A percentile compares a stretch with the other conserved stretches of the same genome.
Conservation (phyloP, 805 yeast genomes). For the Candida taoyuanica region DNA sequence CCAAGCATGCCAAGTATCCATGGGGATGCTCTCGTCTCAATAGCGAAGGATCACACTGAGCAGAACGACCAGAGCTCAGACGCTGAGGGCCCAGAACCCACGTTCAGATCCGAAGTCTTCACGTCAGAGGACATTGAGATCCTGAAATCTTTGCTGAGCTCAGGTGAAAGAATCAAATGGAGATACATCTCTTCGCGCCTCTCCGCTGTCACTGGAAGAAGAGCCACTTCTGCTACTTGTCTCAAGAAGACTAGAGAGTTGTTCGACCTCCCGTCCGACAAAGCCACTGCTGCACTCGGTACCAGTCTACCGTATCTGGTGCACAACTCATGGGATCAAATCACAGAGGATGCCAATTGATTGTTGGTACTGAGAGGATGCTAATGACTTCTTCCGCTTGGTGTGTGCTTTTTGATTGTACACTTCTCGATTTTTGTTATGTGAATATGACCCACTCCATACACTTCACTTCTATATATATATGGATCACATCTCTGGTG, state of each 20-base stretch:
- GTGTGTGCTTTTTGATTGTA: no score
- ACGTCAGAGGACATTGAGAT: slow-evolving; percentile 41
- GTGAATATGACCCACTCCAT: no score
- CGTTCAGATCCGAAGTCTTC: slow-evolving; percentile 14
- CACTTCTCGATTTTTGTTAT: no score
- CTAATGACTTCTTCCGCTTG: no score
- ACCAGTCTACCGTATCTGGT: slow-evolving; percentile 21
- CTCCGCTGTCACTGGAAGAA: slow-evolving; percentile 31
- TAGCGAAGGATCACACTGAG: not conserved
- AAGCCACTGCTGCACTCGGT: slow-evolving; percentile 37
- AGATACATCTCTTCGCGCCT: slow-evolving; percentile 44
- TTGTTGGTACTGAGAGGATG: no score
- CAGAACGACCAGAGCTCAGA: not conserved
- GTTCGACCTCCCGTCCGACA: slow-evolving; percentile 50
- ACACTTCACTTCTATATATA: no score
- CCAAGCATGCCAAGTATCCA: no score
- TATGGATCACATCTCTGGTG: no score
- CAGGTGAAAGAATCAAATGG: slow-evolving; percentile 58
- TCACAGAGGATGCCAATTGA: not conserved
- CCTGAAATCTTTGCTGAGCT: slow-evolving; percentile 41
- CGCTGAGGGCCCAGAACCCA: not conserved
- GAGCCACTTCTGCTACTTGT: slow-evolving; percentile 47
- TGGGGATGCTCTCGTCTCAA: no score
- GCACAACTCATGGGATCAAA: not conserved
- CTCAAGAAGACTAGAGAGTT: slow-evolving; percentile 49